phyloP scores from a whole-genome alignment of 2,329 filamentous ascomycete species.

The Penicillium hordei region DNA sequence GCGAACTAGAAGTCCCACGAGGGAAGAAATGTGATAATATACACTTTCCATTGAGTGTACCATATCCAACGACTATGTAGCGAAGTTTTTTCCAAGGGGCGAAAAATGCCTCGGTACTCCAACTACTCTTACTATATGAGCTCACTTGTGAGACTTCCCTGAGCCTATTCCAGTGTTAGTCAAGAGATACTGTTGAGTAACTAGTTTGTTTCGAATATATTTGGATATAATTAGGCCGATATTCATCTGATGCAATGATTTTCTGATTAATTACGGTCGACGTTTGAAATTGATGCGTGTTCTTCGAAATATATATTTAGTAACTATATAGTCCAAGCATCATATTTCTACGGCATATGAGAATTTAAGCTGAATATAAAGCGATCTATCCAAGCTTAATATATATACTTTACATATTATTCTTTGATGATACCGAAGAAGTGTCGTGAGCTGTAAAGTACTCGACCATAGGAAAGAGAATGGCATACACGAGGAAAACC shows the following conservation, averaged over 20 bases:
- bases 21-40: no score
- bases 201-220: neutral
- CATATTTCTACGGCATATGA: neutral
- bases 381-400: neutral
- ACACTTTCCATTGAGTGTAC: no score
- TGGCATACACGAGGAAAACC: neutral
- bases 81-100: no score
- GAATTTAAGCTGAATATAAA: no score
- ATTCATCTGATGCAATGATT: neutral
- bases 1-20: no score
- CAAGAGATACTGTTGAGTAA: neutral
- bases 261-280: neutral
- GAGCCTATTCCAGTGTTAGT: neutral
- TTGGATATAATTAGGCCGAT: neutral
- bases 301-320: neutral
- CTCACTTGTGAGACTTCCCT: no score
- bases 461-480: neutral
- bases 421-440: neutral
- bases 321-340: no score
- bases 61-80: no score
- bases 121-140: no score
- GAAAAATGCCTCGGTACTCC: neutral
- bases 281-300: neutral
- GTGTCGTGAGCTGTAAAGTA: neutral
- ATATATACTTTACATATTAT: no score